phyloP scores from a whole-genome alignment of 1,139 yeast species.

The Hemisphaericaspora xylofermentans region DNA sequence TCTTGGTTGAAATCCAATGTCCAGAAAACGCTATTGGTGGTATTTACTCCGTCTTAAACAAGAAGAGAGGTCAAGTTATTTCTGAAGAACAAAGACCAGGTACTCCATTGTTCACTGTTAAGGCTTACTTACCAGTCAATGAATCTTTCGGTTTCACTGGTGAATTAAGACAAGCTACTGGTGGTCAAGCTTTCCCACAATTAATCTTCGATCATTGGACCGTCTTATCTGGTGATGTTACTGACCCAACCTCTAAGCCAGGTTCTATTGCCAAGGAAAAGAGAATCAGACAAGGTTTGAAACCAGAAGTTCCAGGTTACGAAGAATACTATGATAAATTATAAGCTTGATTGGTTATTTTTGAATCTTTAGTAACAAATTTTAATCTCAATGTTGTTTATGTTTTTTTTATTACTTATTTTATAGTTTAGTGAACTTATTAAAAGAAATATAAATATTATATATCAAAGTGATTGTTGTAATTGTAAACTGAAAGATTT shows the following conservation, averaged over 20 bases:
- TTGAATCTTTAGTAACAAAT: neutral
- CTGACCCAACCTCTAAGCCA: slow-evolving; percentile 90
- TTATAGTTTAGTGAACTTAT: slow-evolving; percentile 1
- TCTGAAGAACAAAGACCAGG: slow-evolving; percentile 99
- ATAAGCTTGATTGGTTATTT: slow-evolving; percentile 42
- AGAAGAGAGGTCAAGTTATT: slow-evolving; percentile 99
- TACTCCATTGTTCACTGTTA: slow-evolving; percentile 98
- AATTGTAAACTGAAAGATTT: neutral
- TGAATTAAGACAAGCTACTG: slow-evolving; percentile 99
- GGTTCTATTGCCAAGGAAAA: slow-evolving; percentile 87
- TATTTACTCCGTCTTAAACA: slow-evolving; percentile 99
- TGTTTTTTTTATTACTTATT: slow-evolving; percentile 2
- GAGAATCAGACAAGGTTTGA: slow-evolving; percentile 97
- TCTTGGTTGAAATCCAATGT: slow-evolving; percentile 99
- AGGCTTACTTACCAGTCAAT: slow-evolving; percentile 99
- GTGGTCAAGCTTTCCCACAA: slow-evolving; percentile 99
- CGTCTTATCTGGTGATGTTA: slow-evolving; percentile 85
- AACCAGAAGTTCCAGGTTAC: slow-evolving; percentile 97
- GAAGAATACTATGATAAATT: slow-evolving; percentile 99
- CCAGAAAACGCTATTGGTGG: slow-evolving; percentile 99
- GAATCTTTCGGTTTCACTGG: slow-evolving; percentile 99
- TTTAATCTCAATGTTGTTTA: neutral
- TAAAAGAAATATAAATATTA: slow-evolving; percentile 2
- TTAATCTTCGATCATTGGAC: slow-evolving; percentile 99
- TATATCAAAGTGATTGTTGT: neutral